phyloP scores from a whole-genome alignment of 1,284 basidiomycete genomes.

The Tilletia indica region DNA sequence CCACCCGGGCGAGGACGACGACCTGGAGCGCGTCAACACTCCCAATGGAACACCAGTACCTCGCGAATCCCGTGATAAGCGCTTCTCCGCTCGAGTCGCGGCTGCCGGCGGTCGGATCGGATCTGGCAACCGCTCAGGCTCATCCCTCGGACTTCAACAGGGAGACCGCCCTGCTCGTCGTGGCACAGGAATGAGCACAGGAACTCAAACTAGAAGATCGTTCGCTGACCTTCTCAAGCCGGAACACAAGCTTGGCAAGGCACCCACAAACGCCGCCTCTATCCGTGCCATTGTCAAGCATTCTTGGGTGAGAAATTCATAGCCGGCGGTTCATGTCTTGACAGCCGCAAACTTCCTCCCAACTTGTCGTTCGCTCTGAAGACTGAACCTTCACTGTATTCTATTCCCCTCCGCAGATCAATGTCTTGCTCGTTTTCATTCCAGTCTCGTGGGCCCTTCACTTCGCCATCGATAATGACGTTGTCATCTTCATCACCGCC shows the following conservation, averaged over 20 bases:
- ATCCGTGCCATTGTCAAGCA: constrained; percentile 33
- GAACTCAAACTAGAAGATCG: constrained; percentile 31
- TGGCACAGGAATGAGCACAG: constrained; percentile 27
- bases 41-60: constrained; percentile 24
- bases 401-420: constrained; percentile 19
- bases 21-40: constrained; percentile 26
- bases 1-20: constrained; percentile 16
- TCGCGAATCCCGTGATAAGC: not conserved
- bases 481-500: constrained; percentile 40
- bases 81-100: not conserved
- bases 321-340: not conserved
- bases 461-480: constrained; percentile 40
- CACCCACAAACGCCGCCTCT: constrained; percentile 23
- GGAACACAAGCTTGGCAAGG: constrained; percentile 32
- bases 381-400: not conserved
- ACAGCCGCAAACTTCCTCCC: not conserved
- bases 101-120: constrained; percentile 15
- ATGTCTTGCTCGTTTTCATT: constrained; percentile 41
- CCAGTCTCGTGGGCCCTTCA: constrained; percentile 45
- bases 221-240: constrained; percentile 42
- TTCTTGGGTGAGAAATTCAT: constrained; percentile 26
- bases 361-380: not conserved
- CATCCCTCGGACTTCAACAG: constrained; percentile 27
- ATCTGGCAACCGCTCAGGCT: constrained; percentile 26
- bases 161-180: constrained; percentile 29